Percentiles rank a stretch among this genome's conserved stretches.
These are phyloP conservation scores for Phytophthora citricola DNA, from an alignment of 352 stramenopile species.

Conservation along the genomic window DNA sequence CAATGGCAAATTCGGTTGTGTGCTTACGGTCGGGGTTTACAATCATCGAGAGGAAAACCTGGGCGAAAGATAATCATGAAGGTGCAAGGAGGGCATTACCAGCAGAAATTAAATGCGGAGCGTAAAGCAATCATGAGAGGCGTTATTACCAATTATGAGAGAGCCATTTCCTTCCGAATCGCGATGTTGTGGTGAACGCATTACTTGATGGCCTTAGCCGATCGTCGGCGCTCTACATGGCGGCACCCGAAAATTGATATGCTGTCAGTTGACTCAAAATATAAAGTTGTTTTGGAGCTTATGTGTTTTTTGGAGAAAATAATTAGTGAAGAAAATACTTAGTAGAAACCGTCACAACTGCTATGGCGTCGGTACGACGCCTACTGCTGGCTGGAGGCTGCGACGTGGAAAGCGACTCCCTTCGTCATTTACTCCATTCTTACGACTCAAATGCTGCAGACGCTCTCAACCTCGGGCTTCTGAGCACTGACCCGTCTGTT, in stretches of 20 bases:
- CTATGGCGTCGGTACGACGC: slow-evolving; percentile 22
- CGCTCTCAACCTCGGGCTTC: slow-evolving; percentile 6
- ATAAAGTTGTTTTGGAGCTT: too few relatives aligned
- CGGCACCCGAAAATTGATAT: too few relatives aligned
- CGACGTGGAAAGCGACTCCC: slow-evolving; percentile 20
- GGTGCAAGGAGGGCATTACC: too few relatives aligned
- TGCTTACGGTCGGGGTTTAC: too few relatives aligned
- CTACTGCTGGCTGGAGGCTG: slow-evolving; percentile 16
- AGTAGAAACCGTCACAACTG: background rate
- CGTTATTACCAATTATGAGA: background rate
- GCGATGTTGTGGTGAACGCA: background rate
- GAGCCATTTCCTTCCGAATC: background rate
- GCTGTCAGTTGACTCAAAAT: too few relatives aligned
- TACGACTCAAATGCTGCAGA: background rate
- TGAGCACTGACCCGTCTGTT: slow-evolving; percentile 22
- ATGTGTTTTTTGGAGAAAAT: too few relatives aligned
- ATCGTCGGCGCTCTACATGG: too few relatives aligned
- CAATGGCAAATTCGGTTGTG: background rate
- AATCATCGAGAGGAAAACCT: too few relatives aligned
- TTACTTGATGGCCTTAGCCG: too few relatives aligned
- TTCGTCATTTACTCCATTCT: slow-evolving; percentile 13
- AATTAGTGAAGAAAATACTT: too few relatives aligned
- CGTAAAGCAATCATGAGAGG: background rate
- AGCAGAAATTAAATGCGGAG: background rate
- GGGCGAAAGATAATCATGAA: too few relatives aligned